Base-by-base conservation (phyloP, 2,329 filamentous ascomycete species). In the Aureobasidium sp. region DNA sequence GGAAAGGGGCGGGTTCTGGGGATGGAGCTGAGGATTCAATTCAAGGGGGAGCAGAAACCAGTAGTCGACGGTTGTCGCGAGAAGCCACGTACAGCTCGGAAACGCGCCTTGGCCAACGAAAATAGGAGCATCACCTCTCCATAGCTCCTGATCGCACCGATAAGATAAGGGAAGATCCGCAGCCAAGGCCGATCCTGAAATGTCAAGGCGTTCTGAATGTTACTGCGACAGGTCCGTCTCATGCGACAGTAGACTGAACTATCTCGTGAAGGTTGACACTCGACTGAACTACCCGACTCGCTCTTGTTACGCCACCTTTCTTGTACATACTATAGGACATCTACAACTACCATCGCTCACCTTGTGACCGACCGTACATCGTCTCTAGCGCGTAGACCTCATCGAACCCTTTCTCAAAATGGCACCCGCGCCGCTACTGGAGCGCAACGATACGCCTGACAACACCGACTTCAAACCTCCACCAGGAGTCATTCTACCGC, bases 401-500 rank as follows among this genome's bases (percentile, higher is more conserved):
- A 16, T 42, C 50, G 15, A 30, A 15, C n/a, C 16, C 37, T 10
- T 8, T 15, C 44, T 32, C 66, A 62, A 41, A 60, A 71, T 71
- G 69, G 70, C 69, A 63, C 68, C 69, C 48, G 65, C 65, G 61
- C 66, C 69, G 44, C 67, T 68, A 59, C 68, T 65, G 55, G 66
- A 65, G 61, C 61, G 62, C 36, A 62, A 69, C 44, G 64, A 66
- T 50, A 66, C 66, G 59, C 65, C 66, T 32, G 68, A 72, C 45
- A 80, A 84, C 61, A 76, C 91, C 65, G 83, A 86, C 65, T 83
- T 86, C 73, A 93, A 91, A 74, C 86, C 90, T 37, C 93, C 93
- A 3, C 78, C 86, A 63, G 91, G 91, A 65, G 83, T 96, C 66
- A 89, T 97, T 62, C 83, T 97, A 60, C 94, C 94, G 27, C 94